Evolutionary conservation across 1,284 basidiomycete species (phyloP), one percentile per base, ranked within the genome.

Genomic region (Boletus chippewaensis): DNA sequence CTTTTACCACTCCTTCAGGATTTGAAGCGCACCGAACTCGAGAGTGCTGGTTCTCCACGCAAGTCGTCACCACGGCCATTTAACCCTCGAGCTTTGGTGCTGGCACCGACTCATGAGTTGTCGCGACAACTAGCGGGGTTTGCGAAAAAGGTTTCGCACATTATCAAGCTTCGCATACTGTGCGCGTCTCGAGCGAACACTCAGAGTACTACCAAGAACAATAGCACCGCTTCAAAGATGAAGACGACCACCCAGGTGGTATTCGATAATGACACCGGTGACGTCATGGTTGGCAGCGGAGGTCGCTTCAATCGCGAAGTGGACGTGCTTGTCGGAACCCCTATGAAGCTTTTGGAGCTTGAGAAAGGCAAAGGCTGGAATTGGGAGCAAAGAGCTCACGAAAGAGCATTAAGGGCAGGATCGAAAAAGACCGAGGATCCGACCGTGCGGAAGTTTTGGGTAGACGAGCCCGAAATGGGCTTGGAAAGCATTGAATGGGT

Each of bases 31-130:
- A 74, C 75, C 2, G 83, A 88, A 61, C 53, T 67, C 18, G 55
- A 56, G 24, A 54, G 47, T 16, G 47, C 51, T 18, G 31, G 22
- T 15, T 50, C 51, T 36, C 35, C 13, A 11, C 39, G 31, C 38
- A 53, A 44, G 45, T 41, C 58, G 22, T 58, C 55, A 24, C 5
- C 45, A 11, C 52, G 55, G 31, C 56, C 67, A 18, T 63, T 78
- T 11, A 79, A 78, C 53, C 91, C 91, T 0, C 81, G 89, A 16
- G 87, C 85, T 0, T 69, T 95, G 41, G 74, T 95, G 38, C 77
- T 95, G 13, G 84, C 87, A 0, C 91, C 91, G 0, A 94, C 91
- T 0, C 91, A 95, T 65, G 92, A 95, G 65, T 78, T 95, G 7
- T 77, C 86, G 1, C 77, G 91, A 3, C 91, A 95, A 65, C 74